Conservation (phyloP, 495 filamentous ascomycete genomes). For the Massariosphaeria phaeospora region DNA sequence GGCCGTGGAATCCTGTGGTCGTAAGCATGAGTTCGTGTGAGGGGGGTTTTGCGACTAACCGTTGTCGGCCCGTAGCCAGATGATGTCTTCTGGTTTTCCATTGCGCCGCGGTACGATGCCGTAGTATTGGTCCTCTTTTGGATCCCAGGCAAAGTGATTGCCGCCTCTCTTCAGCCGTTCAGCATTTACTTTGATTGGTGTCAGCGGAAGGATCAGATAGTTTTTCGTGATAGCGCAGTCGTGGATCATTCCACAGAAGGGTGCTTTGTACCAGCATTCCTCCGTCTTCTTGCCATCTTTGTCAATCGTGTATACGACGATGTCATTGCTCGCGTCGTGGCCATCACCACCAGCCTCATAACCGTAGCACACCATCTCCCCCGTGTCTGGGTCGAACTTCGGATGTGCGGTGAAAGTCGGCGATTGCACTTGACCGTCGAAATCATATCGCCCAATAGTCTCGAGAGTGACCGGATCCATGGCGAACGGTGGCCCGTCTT, state of each 20-base stretch:
- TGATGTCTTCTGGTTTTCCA: slow-evolving; percentile 32
- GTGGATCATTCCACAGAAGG: slow-evolving; percentile 35
- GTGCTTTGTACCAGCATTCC: slow-evolving; percentile 35
- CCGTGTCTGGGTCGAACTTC: slow-evolving; percentile 55
- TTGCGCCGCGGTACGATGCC: slow-evolving; percentile 30
- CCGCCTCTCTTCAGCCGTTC: slow-evolving; percentile 33
- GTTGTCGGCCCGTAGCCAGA: slow-evolving; percentile 31
- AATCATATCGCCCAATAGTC: slow-evolving; percentile 38
- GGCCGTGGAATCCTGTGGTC: slow-evolving; percentile 31
- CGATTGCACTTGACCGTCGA: slow-evolving; percentile 52
- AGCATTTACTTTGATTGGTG: slow-evolving; percentile 27
- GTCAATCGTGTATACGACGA: slow-evolving; percentile 33
- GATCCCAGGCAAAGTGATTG: slow-evolving; percentile 34
- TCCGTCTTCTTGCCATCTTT: slow-evolving; percentile 33
- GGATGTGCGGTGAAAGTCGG: slow-evolving; percentile 59
- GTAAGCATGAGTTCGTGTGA: neutral
- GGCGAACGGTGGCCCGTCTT: slow-evolving; percentile 34
- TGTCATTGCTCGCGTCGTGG: slow-evolving; percentile 31
- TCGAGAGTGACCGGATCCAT: slow-evolving; percentile 32
- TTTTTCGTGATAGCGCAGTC: slow-evolving; percentile 34
- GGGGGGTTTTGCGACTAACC: slow-evolving; percentile 10
- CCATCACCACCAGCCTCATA: slow-evolving; percentile 41
- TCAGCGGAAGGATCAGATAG: slow-evolving; percentile 30
- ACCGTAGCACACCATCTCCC: slow-evolving; percentile 42
- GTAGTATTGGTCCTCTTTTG: slow-evolving; percentile 33